Percentiles rank a stretch among this genome's conserved stretches.
phyloP scores from a whole-genome alignment of 1,284 basidiomycete genomes.

The Moesziomyces sp. region DNA sequence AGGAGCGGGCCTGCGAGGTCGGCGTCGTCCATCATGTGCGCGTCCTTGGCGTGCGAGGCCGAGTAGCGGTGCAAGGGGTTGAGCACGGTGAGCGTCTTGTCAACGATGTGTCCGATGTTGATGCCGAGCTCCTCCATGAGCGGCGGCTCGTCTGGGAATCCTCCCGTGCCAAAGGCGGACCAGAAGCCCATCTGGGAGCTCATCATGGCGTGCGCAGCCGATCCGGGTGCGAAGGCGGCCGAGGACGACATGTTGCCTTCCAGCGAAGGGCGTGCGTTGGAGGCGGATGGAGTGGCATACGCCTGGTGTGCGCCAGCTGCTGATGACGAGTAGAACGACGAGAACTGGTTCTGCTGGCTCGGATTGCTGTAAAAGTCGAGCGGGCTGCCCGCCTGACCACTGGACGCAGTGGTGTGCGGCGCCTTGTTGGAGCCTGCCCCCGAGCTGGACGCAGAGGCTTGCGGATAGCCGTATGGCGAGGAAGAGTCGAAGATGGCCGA shows the following conservation, averaged over 20 bases:
- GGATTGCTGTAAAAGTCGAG: conserved; percentile 48
- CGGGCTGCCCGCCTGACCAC: conserved; percentile 27
- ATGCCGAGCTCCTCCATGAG: conserved; percentile 83
- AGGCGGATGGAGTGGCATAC: conserved; percentile 27
- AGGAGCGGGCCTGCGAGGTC: conserved; percentile 96
- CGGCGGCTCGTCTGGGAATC: conserved; percentile 64
- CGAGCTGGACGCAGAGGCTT: conserved; percentile 10
- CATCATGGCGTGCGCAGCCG: conserved; percentile 54
- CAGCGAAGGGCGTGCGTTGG: conserved; percentile 45
- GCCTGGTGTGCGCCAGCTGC: conserved; percentile 25
- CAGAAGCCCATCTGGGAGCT: conserved; percentile 60
- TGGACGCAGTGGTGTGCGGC: conserved; percentile 21
- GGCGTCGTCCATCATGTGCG: conserved; percentile 98
- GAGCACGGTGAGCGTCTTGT: conserved; percentile 92
- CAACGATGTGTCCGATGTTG: conserved; percentile 93
- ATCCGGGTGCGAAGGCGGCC: conserved; percentile 35
- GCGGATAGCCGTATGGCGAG: conserved; percentile 48
- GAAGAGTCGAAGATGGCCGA: conserved; percentile 54
- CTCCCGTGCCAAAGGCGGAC: conserved; percentile 66
- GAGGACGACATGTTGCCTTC: conserved; percentile 61
- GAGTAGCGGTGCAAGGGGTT: conserved; percentile 84
- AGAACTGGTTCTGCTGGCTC: conserved; percentile 23
- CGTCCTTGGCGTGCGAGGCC: conserved; percentile 72
- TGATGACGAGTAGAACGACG: conserved; percentile 38
- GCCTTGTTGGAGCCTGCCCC: conserved; percentile 25